Evolutionary conservation across 2,329 filamentous ascomycete genomes (phyloP).

Genomic region (Sporothrix pallida): DNA sequence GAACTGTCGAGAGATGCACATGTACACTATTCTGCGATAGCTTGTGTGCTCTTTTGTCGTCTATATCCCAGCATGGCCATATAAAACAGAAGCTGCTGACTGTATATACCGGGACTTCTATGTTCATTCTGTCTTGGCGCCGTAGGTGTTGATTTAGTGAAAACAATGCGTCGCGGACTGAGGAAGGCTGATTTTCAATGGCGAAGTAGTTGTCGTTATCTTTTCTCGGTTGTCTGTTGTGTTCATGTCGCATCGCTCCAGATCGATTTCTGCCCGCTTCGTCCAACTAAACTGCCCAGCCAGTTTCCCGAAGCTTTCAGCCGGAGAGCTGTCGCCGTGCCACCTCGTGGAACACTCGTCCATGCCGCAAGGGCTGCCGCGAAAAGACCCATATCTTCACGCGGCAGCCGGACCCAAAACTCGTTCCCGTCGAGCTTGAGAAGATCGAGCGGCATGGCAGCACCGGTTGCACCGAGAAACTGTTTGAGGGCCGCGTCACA

Average conservation of each 20-base stretch:
- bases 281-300: conserved; percentile 64
- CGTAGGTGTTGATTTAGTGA: neutral
- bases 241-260: conserved; percentile 45
- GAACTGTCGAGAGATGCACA: neutral
- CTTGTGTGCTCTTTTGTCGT: too few relatives aligned
- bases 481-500: conserved; percentile 67
- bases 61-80: too few relatives aligned
- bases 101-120: too few relatives aligned
- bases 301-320: conserved; percentile 67
- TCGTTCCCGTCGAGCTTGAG: conserved; percentile 64
- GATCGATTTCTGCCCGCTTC: conserved; percentile 54
- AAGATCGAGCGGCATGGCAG: conserved; percentile 72
- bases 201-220: neutral
- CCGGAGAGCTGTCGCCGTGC: conserved; percentile 57
- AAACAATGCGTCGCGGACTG: neutral
- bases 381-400: conserved; percentile 64
- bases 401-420: conserved; percentile 69
- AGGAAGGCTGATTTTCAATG: neutral
- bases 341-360: conserved; percentile 53
- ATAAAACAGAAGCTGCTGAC: too few relatives aligned
- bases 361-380: conserved; percentile 71
- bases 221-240: neutral
- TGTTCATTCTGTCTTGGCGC: too few relatives aligned
- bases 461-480: conserved; percentile 73
- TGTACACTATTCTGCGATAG: too few relatives aligned